Evolutionary conservation across 2,329 filamentous ascomycete species (phyloP).

Genomic region (Ambrosiella xylebori): DNA sequence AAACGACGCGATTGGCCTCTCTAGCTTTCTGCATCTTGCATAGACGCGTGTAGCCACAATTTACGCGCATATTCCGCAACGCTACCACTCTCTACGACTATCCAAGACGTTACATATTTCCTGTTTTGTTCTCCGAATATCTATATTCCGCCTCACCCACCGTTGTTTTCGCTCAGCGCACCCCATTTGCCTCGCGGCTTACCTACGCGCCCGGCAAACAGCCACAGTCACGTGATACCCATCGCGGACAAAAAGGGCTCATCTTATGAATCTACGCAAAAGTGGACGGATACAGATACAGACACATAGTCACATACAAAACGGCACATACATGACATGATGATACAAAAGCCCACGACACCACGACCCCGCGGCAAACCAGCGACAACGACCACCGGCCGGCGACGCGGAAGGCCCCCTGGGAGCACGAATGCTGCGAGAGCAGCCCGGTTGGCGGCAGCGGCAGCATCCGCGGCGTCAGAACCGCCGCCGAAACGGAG

Average conservation of each 20-base stretch:
- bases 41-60: too few relatives aligned
- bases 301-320: neutral
- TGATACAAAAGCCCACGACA: slow-evolving; percentile 11
- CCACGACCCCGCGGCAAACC: slow-evolving; percentile 23
- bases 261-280: neutral
- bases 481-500: slow-evolving; percentile 54
- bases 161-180: neutral
- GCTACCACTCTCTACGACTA: too few relatives aligned
- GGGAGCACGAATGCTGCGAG: slow-evolving; percentile 26
- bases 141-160: neutral
- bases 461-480: slow-evolving; percentile 20
- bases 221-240: neutral
- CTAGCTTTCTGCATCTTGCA: too few relatives aligned
- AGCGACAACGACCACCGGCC: slow-evolving; percentile 22
- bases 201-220: too few relatives aligned
- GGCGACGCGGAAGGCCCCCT: slow-evolving; percentile 31
- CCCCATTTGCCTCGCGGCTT: neutral
- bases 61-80: too few relatives aligned
- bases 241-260: neutral
- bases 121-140: neutral
- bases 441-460: slow-evolving; percentile 22
- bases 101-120: neutral
- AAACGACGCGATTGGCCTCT: too few relatives aligned
- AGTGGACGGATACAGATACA: neutral
- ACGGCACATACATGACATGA: neutral